Base-by-base conservation (phyloP, 225 moss, liverwort and hornwort genomes). In the Pseudisothecium myosuroides region DNA sequence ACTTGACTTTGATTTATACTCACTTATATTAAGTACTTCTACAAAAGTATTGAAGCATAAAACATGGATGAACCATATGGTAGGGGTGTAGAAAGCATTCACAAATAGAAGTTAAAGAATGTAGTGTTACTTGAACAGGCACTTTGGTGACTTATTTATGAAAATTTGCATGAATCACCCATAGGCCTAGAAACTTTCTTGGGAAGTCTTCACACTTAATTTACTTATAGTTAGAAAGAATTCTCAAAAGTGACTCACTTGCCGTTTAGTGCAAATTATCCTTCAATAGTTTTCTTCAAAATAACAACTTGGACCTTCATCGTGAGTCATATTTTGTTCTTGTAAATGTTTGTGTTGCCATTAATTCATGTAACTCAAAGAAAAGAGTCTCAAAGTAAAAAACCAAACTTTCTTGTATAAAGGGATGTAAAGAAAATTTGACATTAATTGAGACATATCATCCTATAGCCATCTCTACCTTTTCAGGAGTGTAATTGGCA, bases 381-480 rank as follows among this genome's bases (percentile, higher is more conserved):
- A 47, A 49, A 27, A 31, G 19, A 49, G 19, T 19, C 7, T 31
- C 4, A 49, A 32, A 69, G 0, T 7, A 37, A n/a, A n/a, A 12
- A 67, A 67, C 4, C 7, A 24, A 23, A 49, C 4, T 49, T 29
- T 49, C 1, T 2, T 3, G 10, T 29, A 73, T 10, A 0, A 5
- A 5, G 2, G 1, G 1, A 12, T 19, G 10, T 20, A 49, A 32
- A 49, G 7, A 32, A 49, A 49, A 49, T 32, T 31, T 76, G 76
- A 50, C 1, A 52, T 4, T 49, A 21, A 2, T 8, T 50, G 8
- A 50, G 34, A 14, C 8, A 34, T 21, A 52, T 4, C 0, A 0
- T 29, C 31, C 10, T 47, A 3, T 1, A 29, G 1, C 19, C 1
- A 47, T 31, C 11, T 47, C 74, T 73, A 73, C 29, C 10, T 73